phyloP scores from a whole-genome alignment of 495 filamentous ascomycete species.

The Neurospora sp. region DNA sequence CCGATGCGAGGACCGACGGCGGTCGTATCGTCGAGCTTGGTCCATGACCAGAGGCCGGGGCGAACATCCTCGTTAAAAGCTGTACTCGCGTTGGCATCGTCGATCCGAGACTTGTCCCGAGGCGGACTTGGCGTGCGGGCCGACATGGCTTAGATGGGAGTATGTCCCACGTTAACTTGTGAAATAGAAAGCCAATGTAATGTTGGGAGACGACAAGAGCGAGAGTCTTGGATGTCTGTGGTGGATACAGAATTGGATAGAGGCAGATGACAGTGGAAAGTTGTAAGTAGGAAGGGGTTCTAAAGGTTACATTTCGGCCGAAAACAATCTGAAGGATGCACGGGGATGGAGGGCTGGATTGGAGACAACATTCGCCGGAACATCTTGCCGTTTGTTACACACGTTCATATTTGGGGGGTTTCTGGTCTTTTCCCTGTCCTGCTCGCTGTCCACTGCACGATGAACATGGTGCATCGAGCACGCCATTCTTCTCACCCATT shows the following conservation, averaged over 20 bases:
- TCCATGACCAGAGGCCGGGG: background rate
- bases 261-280: background rate
- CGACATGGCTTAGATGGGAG: background rate
- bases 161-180: background rate
- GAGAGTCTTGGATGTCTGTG: background rate
- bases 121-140: background rate
- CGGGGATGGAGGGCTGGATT: background rate
- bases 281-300: background rate
- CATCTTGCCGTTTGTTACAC: background rate
- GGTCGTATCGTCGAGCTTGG: background rate
- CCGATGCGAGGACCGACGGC: constrained; percentile 34
- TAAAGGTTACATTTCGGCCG: background rate
- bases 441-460: background rate
- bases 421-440: background rate
- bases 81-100: background rate
- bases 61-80: background rate
- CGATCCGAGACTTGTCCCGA: background rate
- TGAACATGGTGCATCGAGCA: background rate
- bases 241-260: background rate
- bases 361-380: background rate
- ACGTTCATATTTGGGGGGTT: background rate
- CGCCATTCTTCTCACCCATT: background rate
- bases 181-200: background rate
- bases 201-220: background rate
- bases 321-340: background rate